Percentiles rank a stretch among this genome's conserved stretches.
Evolutionary conservation across 495 filamentous ascomycete genomes (phyloP).

Genomic region (Polyplosphaeria fusca): DNA sequence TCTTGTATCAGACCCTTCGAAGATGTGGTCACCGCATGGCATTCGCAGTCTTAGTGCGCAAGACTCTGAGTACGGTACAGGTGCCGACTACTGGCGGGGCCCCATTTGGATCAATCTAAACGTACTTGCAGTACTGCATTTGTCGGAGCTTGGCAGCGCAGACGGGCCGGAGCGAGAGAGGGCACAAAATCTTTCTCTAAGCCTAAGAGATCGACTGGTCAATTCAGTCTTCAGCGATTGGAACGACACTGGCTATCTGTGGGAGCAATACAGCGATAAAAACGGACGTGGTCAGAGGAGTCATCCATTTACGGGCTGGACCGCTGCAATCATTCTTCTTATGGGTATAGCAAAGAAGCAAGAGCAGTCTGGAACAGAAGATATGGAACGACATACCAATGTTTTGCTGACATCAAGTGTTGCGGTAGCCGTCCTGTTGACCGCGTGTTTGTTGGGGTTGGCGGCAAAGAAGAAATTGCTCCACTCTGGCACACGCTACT

Average conservation of each 20-base stretch:
- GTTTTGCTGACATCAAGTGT: too few species aligned
- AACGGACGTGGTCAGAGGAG: conserved; percentile 87
- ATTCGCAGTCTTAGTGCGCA: conserved; percentile 81
- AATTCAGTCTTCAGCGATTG: conserved; percentile 82
- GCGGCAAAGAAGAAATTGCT: too few species aligned
- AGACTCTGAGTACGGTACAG: conserved; percentile 77
- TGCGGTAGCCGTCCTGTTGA: too few species aligned
- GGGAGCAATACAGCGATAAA: conserved; percentile 96
- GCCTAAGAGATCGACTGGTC: conserved; percentile 75
- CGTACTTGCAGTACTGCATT: conserved; percentile 74
- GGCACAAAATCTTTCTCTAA: not conserved
- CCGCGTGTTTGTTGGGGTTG: too few species aligned
- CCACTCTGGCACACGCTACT: too few species aligned
- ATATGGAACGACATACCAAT: too few species aligned
- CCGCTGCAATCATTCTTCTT: conserved; percentile 67
- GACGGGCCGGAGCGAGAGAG: not conserved
- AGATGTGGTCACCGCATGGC: conserved; percentile 49
- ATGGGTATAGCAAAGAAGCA: too few species aligned
- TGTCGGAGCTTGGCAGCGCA: conserved; percentile 55
- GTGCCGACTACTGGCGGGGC: conserved; percentile 93
- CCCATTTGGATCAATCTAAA: conserved; percentile 98
- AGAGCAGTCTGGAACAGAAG: too few species aligned
- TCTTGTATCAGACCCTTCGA: not conserved
- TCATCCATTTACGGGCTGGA: conserved; percentile 98
- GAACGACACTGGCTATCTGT: conserved; percentile 88